Conservation (phyloP, 768 basidiomycete species). For the Suillus tomentosus region DNA sequence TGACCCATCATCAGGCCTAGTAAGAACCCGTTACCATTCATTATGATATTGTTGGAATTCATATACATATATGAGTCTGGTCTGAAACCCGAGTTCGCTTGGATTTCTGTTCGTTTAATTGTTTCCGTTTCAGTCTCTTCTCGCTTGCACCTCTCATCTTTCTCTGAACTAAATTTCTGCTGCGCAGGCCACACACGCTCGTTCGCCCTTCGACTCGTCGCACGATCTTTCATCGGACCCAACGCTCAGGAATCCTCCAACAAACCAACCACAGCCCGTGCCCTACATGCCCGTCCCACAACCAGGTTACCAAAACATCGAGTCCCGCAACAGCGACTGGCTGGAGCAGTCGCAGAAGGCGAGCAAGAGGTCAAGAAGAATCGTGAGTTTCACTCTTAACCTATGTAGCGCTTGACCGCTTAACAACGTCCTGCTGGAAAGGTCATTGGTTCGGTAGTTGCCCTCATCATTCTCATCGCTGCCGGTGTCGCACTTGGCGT, state of each 20-base stretch:
- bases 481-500: constrained; percentile 68
- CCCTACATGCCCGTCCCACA: constrained; percentile 19
- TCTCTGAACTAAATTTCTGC: constrained; percentile 21
- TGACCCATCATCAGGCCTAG: constrained; percentile 27
- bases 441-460: constrained; percentile 54
- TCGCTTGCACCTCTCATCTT: constrained; percentile 9
- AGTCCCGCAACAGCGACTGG: constrained; percentile 40
- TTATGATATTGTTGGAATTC: neutral
- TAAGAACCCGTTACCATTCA: constrained; percentile 12
- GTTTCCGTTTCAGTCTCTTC: neutral
- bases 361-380: constrained; percentile 51
- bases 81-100: constrained; percentile 8
- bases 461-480: constrained; percentile 52
- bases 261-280: constrained; percentile 24
- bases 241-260: constrained; percentile 25
- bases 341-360: constrained; percentile 37
- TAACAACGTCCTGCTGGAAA: constrained; percentile 26
- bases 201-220: constrained; percentile 29
- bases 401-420: neutral
- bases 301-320: constrained; percentile 35
- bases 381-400: constrained; percentile 44
- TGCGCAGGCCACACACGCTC: constrained; percentile 41
- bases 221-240: constrained; percentile 23
- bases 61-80: constrained; percentile 11
- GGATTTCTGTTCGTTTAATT: neutral